Evolutionary conservation across 805 yeast genomes (phyloP), one percentile per base, ranked within the genome.

Genomic region (Barnettozyma sp.): DNA sequence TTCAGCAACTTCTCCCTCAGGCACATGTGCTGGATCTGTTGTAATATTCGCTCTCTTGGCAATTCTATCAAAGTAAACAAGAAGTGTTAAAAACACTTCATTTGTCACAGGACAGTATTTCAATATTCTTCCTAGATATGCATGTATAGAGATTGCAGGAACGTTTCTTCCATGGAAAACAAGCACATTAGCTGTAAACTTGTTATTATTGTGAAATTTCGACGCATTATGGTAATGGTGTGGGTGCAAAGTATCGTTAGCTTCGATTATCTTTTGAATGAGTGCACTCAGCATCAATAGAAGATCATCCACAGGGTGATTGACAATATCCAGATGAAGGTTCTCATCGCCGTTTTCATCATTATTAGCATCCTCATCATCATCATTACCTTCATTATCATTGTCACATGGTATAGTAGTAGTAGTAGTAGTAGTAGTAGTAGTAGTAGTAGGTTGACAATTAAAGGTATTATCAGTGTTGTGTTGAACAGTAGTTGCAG

Each of bases 61-160:
- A 30, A 90, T 86, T 43, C 97, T 66, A 60, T 92, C 99, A 62
- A 92, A 87, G 58, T 92, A 92, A 21, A 92, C 97, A 49, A 92
- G 67, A 23, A 92, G 62, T 25, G 95, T 80, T 32, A 92, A 63
- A 58, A 88, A 92, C 22, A 92, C 97, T 56, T 92, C 97, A 59
- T 90, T 90, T 3, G 98, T 88, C n/a, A 92, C 92, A 0, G 99
- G 97, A 58, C 99, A 92, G 62, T 92, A 92, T 60, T 90, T 90
- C 56, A 90, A 73, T 20, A 92, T 90, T 54, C 98, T 76, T 28
- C 85, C 73, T 41, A 92, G 68, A 56, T 92, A 92, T 15, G 94
- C 92, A 50, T 86, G 87, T 32, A 92, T 70, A 10, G 88, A 76
- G 36, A 92, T 92, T n/a, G 94, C 95, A 1, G 98, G 98, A 8